Conservation (phyloP, 129 eudicot species). For the Daucus carota region DNA sequence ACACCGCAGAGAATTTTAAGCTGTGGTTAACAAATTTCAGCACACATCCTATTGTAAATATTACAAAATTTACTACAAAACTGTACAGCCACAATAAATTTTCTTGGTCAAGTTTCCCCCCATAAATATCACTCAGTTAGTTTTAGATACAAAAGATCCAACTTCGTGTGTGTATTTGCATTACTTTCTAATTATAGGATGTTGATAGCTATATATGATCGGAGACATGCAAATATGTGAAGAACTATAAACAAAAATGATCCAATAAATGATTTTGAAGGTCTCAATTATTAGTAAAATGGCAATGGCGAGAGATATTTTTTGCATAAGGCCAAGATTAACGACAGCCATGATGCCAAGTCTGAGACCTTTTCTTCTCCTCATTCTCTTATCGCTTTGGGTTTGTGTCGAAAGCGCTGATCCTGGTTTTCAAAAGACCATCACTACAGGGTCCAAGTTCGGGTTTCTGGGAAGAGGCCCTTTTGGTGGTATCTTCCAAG, state of each 20-base stretch:
- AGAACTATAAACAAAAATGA: not conserved
- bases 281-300: not conserved
- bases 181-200: not conserved
- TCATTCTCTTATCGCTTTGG: not conserved
- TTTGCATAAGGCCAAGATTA: not conserved
- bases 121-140: not conserved
- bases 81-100: constrained; percentile 6
- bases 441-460: not conserved
- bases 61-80: not conserved
- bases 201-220: not conserved
- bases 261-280: not conserved
- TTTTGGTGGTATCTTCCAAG: not conserved
- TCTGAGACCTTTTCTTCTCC: not conserved
- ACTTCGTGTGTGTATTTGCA: not conserved
- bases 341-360: not conserved
- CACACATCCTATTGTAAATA: not conserved
- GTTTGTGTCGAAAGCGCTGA: not conserved
- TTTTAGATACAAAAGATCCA: too few relatives aligned
- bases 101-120: not conserved
- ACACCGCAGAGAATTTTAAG: not conserved
- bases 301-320: not conserved
- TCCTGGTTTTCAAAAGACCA: not conserved
- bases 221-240: not conserved
- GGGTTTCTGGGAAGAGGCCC: not conserved
- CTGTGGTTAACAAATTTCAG: not conserved